Evolutionary conservation across 257 asterid species (phyloP).

Genomic region (Voacanga thouarsii): DNA sequence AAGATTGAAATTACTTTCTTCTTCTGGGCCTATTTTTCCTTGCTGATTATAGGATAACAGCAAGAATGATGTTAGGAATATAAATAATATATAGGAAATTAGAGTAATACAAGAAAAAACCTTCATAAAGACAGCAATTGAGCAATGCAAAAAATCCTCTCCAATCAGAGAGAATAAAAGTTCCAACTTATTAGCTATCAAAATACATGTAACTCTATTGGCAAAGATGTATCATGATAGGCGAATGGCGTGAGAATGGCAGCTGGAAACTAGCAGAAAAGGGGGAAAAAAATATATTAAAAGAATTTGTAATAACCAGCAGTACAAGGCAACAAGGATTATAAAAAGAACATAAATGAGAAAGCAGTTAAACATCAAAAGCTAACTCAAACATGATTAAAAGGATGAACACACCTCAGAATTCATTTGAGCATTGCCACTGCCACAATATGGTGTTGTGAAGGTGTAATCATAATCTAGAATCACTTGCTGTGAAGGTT

Average conservation of each 20-base stretch:
- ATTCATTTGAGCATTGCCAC: constrained; percentile 46
- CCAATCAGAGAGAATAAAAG: not conserved
- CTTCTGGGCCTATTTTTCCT: constrained; percentile 43
- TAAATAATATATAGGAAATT: constrained; percentile 11
- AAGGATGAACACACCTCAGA: constrained; percentile 50
- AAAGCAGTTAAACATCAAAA: not conserved
- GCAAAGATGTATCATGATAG: not conserved
- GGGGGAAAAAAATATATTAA: not conserved
- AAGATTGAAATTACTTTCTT: constrained; percentile 38
- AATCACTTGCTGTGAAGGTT: constrained; percentile 79
- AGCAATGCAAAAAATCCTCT: not conserved
- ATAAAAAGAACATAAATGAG: not conserved
- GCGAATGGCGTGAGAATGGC: not conserved
- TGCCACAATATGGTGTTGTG: constrained; percentile 92
- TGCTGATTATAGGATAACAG: constrained; percentile 49
- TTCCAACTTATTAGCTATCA: not conserved
- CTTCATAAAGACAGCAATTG: not conserved
- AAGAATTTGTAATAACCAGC: not conserved
- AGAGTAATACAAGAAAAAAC: not conserved
- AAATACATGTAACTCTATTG: not conserved
- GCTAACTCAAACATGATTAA: constrained; percentile 5
- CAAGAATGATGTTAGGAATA: constrained; percentile 23
- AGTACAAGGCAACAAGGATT: not conserved
- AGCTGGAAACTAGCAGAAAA: not conserved
- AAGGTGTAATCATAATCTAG: constrained; percentile 96